A percentile compares a stretch with the other conserved stretches of the same genome.
Evolutionary conservation across 169 alveolate genomes (phyloP).

Genomic region (Plasmodium vinckei): DNA sequence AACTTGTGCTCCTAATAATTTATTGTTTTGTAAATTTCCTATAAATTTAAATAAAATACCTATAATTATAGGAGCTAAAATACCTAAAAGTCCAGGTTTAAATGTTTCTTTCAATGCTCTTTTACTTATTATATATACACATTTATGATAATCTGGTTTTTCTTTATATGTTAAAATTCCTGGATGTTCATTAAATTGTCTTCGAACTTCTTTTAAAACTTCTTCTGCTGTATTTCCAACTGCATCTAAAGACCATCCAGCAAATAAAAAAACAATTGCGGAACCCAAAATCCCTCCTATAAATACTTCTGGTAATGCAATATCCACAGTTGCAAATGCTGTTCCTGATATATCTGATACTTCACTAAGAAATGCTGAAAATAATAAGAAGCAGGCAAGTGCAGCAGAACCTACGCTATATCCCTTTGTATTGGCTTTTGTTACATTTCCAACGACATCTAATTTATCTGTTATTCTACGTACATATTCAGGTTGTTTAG

Average conservation of each 20-base stretch:
- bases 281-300: slow-evolving; percentile 89
- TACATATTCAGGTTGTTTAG: slow-evolving; percentile 84
- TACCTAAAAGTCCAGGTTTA: slow-evolving; percentile 86
- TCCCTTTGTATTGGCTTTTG: slow-evolving; percentile 92
- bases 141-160: slow-evolving; percentile 89
- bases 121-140: slow-evolving; percentile 87
- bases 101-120: slow-evolving; percentile 89
- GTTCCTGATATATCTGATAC: slow-evolving; percentile 58
- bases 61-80: slow-evolving; percentile 81
- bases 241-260: slow-evolving; percentile 88
- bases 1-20: slow-evolving; percentile 84
- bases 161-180: slow-evolving; percentile 84
- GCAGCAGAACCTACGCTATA: slow-evolving; percentile 92
- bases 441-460: slow-evolving; percentile 92
- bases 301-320: slow-evolving; percentile 85
- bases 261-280: slow-evolving; percentile 89
- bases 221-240: slow-evolving; percentile 90
- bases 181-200: slow-evolving; percentile 85
- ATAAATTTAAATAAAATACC: slow-evolving; percentile 86
- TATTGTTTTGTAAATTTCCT: slow-evolving; percentile 79
- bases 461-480: slow-evolving; percentile 89
- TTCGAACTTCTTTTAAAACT: slow-evolving; percentile 89
- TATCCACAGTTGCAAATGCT: slow-evolving; percentile 72
- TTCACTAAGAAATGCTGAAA: slow-evolving; percentile 89
- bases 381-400: slow-evolving; percentile 88